These are phyloP conservation scores for Sporodiniella umbellata DNA, from an alignment of 371 early-diverging fungal genomes.

Conservation along the genomic window DNA sequence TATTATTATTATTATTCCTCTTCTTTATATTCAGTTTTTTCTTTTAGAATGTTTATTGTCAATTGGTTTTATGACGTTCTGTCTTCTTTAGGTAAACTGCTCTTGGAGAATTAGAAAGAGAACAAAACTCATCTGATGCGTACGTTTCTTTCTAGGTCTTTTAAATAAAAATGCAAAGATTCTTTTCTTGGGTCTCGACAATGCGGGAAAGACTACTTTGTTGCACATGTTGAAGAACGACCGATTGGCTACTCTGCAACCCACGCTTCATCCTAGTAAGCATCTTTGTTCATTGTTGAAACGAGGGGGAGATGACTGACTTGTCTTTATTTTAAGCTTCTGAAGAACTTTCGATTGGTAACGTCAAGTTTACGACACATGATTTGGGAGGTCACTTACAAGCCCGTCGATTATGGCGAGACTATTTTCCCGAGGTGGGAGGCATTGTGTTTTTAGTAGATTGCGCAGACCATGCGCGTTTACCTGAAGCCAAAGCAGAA, in stretches of 20 bases:
- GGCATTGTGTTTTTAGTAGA: conserved; percentile 98
- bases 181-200: conserved; percentile 99
- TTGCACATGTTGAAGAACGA: conserved; percentile 99
- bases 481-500: conserved; percentile 91
- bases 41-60: conserved; percentile 5
- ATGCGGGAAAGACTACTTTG: conserved; percentile 99
- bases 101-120: too few species aligned
- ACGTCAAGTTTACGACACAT: conserved; percentile 94
- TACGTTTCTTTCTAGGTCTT: conserved; percentile 63
- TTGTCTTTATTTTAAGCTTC: conserved; percentile 61
- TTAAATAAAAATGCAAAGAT: conserved; percentile 98
- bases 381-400: conserved; percentile 97
- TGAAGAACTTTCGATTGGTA: conserved; percentile 95
- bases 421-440: conserved; percentile 97
- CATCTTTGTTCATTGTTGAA: conserved; percentile 5
- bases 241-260: conserved; percentile 93
- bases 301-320: background rate
- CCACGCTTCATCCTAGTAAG: conserved; percentile 98
- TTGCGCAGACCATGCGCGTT: conserved; percentile 81
- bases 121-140: too few species aligned
- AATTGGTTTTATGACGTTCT: conserved; percentile 8
- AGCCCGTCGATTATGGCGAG: conserved; percentile 96
- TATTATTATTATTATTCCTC: background rate
- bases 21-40: background rate
- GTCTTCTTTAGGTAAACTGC: conserved; percentile 4